Base-by-base conservation (phyloP, 257 asterid species). In the Petunia axillaris region DNA sequence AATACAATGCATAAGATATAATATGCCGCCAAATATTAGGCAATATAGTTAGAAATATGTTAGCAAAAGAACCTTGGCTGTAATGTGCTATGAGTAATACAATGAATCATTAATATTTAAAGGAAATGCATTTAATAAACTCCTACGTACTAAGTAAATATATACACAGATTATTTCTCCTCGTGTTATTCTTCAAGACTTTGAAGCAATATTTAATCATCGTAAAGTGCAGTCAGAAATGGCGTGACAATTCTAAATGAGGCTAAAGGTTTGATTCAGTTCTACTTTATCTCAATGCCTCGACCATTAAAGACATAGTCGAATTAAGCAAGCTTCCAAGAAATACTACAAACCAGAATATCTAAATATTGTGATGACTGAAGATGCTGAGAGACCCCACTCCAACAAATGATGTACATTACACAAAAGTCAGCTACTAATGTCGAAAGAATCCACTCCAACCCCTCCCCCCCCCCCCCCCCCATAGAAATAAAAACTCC, bases 211-310 rank as follows among this genome's bases (percentile, higher is more conserved):
- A 25, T 25, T 25, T 25, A 25, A 13, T 16, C 52, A 68, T 55
- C 4, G 44, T 39, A 44, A 9, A 6, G 43, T n/a, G 38, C 35
- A 48, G 80, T 76, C 81, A 75, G 35, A 81, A 52, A 62, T 75
- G 76, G 84, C 76, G 46, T 48, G 76, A 4, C 76, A 36, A 9
- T 4, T 48, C 60, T 16, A 39, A 62, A 55, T 75, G 38, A 46
- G 66, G 4, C 76, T 13, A 38, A 54, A 52, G 35, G 16, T 58
- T 3, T 60, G 67, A 48, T 64, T 70, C 3, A 76, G 70, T 3
- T 52, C 57, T 52, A 10, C 57, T 52, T 52, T 52, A 52, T 52
- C 59, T 16, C 58, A 46, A 70, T 48, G 50, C 59, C 15, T n/a
- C 9, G 67, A 58, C 64, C 76, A 9, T 81, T 48, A 71, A 70